phyloP scores from a whole-genome alignment of 306 rosid genomes.

The Mucuna pruriens region DNA sequence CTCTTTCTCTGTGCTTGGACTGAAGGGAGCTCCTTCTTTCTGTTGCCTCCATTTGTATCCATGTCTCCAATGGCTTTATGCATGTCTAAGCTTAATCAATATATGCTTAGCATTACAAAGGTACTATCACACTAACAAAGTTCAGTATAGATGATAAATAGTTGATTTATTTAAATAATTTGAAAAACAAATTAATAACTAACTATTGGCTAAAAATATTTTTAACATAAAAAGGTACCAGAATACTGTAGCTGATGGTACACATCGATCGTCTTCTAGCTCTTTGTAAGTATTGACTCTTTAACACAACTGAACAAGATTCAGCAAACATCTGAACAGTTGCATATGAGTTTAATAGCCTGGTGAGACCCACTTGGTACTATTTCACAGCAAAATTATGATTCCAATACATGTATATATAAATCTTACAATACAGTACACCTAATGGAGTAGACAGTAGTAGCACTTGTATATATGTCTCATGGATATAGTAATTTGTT shows the following conservation, averaged over 20 bases:
- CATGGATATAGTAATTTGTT: background rate
- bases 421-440: background rate
- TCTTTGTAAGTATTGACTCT: slow-evolving; percentile 44
- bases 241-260: slow-evolving; percentile 39
- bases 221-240: no score
- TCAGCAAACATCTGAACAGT: slow-evolving; percentile 35
- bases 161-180: no score
- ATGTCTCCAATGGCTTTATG: slow-evolving; percentile 7
- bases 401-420: background rate
- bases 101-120: slow-evolving; percentile 21
- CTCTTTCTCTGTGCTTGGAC: slow-evolving; percentile 51
- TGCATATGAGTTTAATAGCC: slow-evolving; percentile 31
- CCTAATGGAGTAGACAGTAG: background rate
- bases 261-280: slow-evolving; percentile 30
- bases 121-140: no score
- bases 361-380: slow-evolving; percentile 21
- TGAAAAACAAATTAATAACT: no score
- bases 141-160: no score
- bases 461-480: background rate
- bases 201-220: no score
- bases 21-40: slow-evolving; percentile 60
- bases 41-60: slow-evolving; percentile 37
- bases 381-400: slow-evolving; percentile 14
- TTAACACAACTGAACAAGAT: slow-evolving; percentile 17
- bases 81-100: slow-evolving; percentile 33